Percentiles rank a stretch among this genome's conserved stretches.
Evolutionary conservation across 2,329 filamentous ascomycete species (phyloP).

Genomic region (Biscogniauxia sp.): DNA sequence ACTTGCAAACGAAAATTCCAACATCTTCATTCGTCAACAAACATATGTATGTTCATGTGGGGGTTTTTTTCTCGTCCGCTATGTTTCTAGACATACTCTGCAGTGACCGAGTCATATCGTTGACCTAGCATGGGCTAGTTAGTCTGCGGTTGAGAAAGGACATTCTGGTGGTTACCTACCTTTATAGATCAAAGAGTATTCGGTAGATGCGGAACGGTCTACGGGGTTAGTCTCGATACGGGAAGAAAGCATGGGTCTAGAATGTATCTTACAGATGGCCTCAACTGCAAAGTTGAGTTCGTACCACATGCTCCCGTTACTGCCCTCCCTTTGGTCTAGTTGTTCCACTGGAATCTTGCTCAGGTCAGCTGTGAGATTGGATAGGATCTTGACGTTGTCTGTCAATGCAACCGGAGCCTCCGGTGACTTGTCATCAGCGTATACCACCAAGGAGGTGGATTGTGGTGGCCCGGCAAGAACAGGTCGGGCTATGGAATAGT

Average conservation of each 20-base stretch:
- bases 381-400: constrained; percentile 36
- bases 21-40: too few species aligned
- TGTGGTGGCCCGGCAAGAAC: constrained; percentile 34
- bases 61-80: background rate
- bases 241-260: background rate
- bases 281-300: constrained; percentile 40
- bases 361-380: constrained; percentile 40
- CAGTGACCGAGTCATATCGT: constrained; percentile 41
- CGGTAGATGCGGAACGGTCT: constrained; percentile 40
- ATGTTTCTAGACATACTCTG: constrained; percentile 40
- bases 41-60: too few species aligned
- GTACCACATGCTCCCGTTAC: constrained; percentile 40
- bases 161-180: constrained; percentile 27
- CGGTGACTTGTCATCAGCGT: constrained; percentile 29
- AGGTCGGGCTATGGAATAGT: constrained; percentile 32
- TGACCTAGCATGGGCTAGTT: constrained; percentile 26
- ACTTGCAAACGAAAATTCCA: too few species aligned
- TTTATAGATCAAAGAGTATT: constrained; percentile 43
- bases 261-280: constrained; percentile 33
- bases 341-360: constrained; percentile 39
- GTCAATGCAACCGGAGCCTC: constrained; percentile 36
- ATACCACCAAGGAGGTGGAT: constrained; percentile 37
- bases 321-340: constrained; percentile 33
- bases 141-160: constrained; percentile 14
- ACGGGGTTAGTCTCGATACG: background rate